Conservation (phyloP, 2,329 filamentous ascomycete species). For the Cladosporium sp. region DNA sequence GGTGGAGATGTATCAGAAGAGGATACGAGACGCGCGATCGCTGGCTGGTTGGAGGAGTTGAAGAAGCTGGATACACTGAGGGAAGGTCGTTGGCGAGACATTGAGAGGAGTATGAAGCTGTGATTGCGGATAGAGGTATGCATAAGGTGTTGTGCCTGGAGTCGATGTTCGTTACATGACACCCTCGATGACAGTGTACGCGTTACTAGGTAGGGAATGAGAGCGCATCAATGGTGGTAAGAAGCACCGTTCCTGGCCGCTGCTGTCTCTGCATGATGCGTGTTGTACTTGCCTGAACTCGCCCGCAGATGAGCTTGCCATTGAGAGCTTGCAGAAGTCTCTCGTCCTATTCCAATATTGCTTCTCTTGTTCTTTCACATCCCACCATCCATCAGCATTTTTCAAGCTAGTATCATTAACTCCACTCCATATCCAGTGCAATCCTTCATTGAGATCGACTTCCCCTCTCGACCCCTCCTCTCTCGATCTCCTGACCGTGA, state of each 20-base stretch:
- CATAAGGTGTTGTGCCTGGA: background rate
- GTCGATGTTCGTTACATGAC: background rate
- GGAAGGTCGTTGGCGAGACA: constrained; percentile 71
- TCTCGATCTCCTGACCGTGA: background rate
- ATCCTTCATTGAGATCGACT: background rate
- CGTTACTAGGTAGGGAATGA: background rate
- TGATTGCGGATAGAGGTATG: constrained; percentile 30
- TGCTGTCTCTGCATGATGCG: background rate
- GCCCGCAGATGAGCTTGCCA: background rate
- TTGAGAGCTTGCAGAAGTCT: background rate
- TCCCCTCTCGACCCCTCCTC: background rate
- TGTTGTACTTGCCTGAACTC: background rate
- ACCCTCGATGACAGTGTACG: background rate
- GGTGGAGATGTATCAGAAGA: constrained; percentile 42
- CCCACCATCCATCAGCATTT: background rate
- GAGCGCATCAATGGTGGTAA: background rate
- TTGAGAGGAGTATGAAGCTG: constrained; percentile 54
- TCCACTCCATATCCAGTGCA: background rate
- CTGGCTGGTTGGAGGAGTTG: constrained; percentile 61
- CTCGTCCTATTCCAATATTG: background rate
- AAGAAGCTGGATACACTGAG: constrained; percentile 72
- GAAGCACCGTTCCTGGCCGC: background rate
- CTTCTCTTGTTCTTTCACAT: background rate
- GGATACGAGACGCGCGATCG: constrained; percentile 46
- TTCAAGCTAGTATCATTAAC: background rate